Percentiles rank a stretch among this genome's conserved stretches.
These are phyloP conservation scores for Aspergillus bridgeri DNA, from an alignment of 495 filamentous ascomycete species.

Conservation along the genomic window DNA sequence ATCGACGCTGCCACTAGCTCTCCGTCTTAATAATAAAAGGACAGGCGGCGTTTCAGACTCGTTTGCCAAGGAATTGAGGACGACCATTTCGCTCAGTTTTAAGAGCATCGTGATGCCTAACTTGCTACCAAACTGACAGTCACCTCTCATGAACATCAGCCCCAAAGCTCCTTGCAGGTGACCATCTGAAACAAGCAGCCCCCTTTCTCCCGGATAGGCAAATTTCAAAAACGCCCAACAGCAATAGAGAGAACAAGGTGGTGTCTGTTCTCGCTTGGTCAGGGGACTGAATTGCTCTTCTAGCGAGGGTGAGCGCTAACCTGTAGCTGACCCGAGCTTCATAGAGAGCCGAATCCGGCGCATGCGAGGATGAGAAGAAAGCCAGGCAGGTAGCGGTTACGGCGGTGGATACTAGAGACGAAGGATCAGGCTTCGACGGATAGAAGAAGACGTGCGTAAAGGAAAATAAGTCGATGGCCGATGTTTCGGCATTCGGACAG, in stretches of 20 bases:
- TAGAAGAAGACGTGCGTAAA: constrained; percentile 6
- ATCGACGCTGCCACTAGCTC: neutral
- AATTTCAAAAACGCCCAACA: constrained; percentile 6
- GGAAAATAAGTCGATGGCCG: constrained; percentile 1
- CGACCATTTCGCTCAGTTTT: constrained; percentile 1
- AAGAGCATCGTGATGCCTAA: constrained; percentile 1
- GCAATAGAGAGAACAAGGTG: constrained; percentile 3
- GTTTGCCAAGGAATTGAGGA: constrained; percentile 4
- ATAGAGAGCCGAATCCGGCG: neutral
- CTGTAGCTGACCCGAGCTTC: constrained; percentile 3
- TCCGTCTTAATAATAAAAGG: neutral
- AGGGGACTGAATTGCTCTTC: constrained; percentile 2
- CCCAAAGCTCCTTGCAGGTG: constrained; percentile 4
- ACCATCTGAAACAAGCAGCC: neutral
- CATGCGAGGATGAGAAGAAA: constrained; percentile 1
- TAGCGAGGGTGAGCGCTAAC: constrained; percentile 1
- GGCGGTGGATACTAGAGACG: neutral
- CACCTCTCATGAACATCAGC: constrained; percentile 5
- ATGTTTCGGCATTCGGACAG: constrained; percentile 5
- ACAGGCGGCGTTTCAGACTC: neutral
- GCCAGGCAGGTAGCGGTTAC: neutral
- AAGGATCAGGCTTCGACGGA: neutral
- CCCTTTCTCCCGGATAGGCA: neutral
- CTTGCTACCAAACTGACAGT: neutral
- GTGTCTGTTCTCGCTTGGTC: neutral